A percentile compares a stretch with the other conserved stretches of the same genome.
Conservation (phyloP, 345 rosid species). For the Tarenaya hassleriana region DNA sequence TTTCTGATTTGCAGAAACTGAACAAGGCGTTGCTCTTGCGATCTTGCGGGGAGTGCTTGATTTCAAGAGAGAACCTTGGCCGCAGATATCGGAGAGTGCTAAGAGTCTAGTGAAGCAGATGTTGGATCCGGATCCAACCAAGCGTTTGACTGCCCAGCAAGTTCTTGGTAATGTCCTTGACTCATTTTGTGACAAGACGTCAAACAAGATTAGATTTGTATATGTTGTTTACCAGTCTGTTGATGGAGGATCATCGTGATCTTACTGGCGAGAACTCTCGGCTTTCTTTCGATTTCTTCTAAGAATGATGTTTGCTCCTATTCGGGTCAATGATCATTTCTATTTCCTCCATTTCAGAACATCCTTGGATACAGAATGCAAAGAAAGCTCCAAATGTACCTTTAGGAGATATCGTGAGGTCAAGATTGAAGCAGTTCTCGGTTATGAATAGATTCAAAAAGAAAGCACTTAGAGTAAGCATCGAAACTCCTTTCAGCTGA, state of each 20-base stretch:
- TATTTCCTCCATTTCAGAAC: conserved; percentile 43
- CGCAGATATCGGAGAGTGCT: conserved; percentile 84
- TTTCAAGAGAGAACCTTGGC: conserved; percentile 94
- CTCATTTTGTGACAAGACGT: neutral
- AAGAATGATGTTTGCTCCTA: too few relatives aligned
- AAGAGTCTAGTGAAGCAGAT: conserved; percentile 82
- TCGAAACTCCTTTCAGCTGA: conserved; percentile 10
- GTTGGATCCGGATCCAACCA: conserved; percentile 75
- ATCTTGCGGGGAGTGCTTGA: conserved; percentile 79
- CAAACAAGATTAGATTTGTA: too few relatives aligned
- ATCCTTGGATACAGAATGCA: conserved; percentile 86
- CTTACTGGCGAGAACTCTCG: too few relatives aligned
- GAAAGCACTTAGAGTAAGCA: conserved; percentile 76
- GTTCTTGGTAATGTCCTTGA: conserved; percentile 64
- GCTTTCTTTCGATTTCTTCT: too few relatives aligned
- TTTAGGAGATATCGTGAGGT: conserved; percentile 86
- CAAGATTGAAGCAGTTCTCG: conserved; percentile 91
- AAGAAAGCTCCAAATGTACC: conserved; percentile 98
- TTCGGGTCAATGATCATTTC: neutral
- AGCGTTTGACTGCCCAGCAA: conserved; percentile 76
- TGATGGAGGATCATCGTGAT: too few relatives aligned
- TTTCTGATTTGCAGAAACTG: conserved; percentile 55
- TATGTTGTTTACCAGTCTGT: too few relatives aligned
- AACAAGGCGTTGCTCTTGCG: conserved; percentile 96
- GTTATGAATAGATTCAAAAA: conserved; percentile 95